Percentiles rank a stretch among this genome's conserved stretches.
Conservation (phyloP, 2,329 filamentous ascomycete species). For the Exophiala xenobiotica region DNA sequence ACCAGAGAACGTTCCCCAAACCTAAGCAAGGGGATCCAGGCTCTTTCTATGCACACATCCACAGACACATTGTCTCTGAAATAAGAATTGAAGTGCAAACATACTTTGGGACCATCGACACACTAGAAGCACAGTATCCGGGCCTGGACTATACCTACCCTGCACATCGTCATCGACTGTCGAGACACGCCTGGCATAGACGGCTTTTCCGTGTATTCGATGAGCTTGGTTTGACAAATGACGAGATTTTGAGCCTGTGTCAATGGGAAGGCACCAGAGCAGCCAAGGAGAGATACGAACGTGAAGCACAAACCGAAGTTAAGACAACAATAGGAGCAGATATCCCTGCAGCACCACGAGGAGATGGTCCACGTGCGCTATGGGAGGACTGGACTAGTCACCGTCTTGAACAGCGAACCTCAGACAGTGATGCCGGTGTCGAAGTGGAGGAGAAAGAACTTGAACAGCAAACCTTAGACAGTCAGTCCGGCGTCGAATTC, state of each 20-base stretch:
- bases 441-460: conserved; percentile 29
- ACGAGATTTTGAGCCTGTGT: conserved; percentile 62
- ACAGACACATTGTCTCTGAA: conserved; percentile 63
- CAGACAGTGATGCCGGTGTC: conserved; percentile 3
- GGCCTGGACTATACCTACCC: conserved; percentile 63
- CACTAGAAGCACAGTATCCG: conserved; percentile 65
- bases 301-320: conserved; percentile 59
- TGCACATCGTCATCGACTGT: conserved; percentile 62
- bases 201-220: conserved; percentile 63
- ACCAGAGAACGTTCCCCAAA: conserved; percentile 58
- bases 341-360: conserved; percentile 39
- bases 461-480: no score
- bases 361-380: conserved; percentile 17
- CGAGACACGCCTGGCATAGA: conserved; percentile 61
- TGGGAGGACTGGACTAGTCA: conserved; percentile 11
- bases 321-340: conserved; percentile 61
- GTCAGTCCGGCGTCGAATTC: no score
- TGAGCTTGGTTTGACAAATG: conserved; percentile 56
- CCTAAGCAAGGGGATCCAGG: conserved; percentile 57
- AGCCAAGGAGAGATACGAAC: conserved; percentile 47
- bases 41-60: conserved; percentile 59
- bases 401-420: neutral
- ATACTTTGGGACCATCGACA: conserved; percentile 65
- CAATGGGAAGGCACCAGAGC: conserved; percentile 57
- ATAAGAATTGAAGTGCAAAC: conserved; percentile 63